Base-by-base conservation (phyloP, 352 stramenopile genomes). In the Phytophthora citricola region DNA sequence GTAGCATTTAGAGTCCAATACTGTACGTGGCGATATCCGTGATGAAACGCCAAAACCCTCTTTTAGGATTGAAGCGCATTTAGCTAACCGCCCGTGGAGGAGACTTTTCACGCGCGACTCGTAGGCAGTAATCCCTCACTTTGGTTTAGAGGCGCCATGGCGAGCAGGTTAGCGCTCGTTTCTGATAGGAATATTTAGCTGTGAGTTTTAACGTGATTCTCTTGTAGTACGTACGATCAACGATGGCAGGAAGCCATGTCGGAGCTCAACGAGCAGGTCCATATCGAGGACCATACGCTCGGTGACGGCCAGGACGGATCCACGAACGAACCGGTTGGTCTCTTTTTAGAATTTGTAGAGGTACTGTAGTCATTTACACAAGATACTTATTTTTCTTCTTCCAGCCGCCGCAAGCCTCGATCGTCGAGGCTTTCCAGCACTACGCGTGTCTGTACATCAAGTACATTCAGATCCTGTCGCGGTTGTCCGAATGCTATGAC, bases 391-490 rank as follows among this genome's bases (percentile, higher is more conserved):
- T 49, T n/a, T 12, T 44, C 9, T 45, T 46, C 11, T 24, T 44
- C 17, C 31, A 84, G 74, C 78, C 81, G 1, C 89, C 78, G 5
- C 81, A 94, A 66, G 79, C 89, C 32, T 89, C 77, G 29, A 97
- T 97, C 49, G 63, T 88, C 15, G 91, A 98, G 72, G 92, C 94
- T 2, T 98, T 97, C 73, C 88, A 97, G 76, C 92, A 98, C 73
- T 98, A 97, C 71, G 90, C 91, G n/a, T 96, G 89, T 48, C 75
- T 98, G 32, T 98, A 98, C 79, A 96, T 98, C 63, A 97, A 97
- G 79, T 98, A 97, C 67, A 83, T 95, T 47, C 88, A 98, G 69
- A 97, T 98, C 60, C 83, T 98, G 53, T 85, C 82, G 31, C 87
- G 90, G 2, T 76, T 98, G 47, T 75, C 96, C 29, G 83, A 89